These are phyloP conservation scores for Dryas alaskensis DNA, from an alignment of 306 rosid genomes.

Conservation along the genomic window DNA sequence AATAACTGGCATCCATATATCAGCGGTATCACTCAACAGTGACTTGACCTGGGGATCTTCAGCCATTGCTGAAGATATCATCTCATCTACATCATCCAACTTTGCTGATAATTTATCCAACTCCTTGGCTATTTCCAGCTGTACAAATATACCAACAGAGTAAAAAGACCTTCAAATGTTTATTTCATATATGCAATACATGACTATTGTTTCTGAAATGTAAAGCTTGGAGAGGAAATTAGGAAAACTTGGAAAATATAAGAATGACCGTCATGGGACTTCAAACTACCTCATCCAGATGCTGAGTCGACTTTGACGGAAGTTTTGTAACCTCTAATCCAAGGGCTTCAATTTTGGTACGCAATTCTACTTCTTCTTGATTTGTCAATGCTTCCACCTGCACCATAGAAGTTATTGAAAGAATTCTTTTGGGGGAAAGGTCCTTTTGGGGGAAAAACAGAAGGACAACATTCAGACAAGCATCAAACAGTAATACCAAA, in stretches of 20 bases:
- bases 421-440: constrained; percentile 1
- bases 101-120: constrained; percentile 81
- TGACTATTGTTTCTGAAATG: neutral
- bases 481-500: neutral
- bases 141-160: constrained; percentile 4
- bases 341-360: constrained; percentile 88
- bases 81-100: constrained; percentile 80
- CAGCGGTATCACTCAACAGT: constrained; percentile 81
- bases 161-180: constrained; percentile 10
- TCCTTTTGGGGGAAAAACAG: constrained; percentile 3
- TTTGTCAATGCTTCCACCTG: constrained; percentile 84
- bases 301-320: constrained; percentile 60
- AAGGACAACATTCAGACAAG: neutral
- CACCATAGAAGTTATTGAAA: constrained; percentile 22
- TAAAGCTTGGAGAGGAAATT: neutral
- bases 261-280: constrained; percentile 16
- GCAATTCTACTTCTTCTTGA: constrained; percentile 90
- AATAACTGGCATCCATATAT: constrained; percentile 88
- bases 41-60: constrained; percentile 81
- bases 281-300: constrained; percentile 63
- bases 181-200: neutral
- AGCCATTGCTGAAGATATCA: constrained; percentile 85
- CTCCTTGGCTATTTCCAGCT: constrained; percentile 86
- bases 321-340: constrained; percentile 88
- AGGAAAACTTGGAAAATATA: constrained; percentile 7